These are phyloP conservation scores for Suillus alpinus DNA, from an alignment of 768 basidiomycete genomes.

Conservation along the genomic window DNA sequence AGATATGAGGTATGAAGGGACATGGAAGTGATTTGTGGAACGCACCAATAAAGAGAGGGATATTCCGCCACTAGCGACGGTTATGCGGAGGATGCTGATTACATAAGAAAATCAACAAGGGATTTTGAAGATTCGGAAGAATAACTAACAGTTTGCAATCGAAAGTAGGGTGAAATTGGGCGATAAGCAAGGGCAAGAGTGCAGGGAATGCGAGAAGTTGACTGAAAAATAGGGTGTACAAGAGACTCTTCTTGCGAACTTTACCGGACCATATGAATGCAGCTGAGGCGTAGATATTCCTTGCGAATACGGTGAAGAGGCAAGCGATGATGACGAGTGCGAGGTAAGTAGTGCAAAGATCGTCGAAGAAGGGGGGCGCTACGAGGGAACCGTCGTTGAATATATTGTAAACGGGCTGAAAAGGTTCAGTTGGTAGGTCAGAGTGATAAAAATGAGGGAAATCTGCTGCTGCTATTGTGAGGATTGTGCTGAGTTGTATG, in stretches of 20 bases:
- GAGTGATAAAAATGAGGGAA: conserved; percentile 43
- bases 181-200: conserved; percentile 42
- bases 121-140: not conserved
- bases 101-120: not conserved
- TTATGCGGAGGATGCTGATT: conserved; percentile 36
- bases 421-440: conserved; percentile 37
- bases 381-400: conserved; percentile 60
- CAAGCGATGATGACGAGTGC: conserved; percentile 48
- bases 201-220: conserved; percentile 47
- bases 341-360: conserved; percentile 39
- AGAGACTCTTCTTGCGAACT: conserved; percentile 57
- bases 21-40: not conserved
- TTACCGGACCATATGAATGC: conserved; percentile 53
- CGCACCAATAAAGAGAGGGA: conserved; percentile 42
- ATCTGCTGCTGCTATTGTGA: conserved; percentile 48
- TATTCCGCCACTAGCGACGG: conserved; percentile 33
- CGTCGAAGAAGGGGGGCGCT: conserved; percentile 42
- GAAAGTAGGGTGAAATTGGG: conserved; percentile 40
- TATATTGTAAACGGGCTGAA: conserved; percentile 45
- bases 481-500: conserved; percentile 46
- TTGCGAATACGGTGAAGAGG: conserved; percentile 47
- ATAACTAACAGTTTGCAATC: conserved; percentile 48
- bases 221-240: conserved; percentile 53
- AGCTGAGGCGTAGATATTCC: conserved; percentile 49
- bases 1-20: not conserved